Conservation (phyloP, 2,329 filamentous ascomycete species). For the Colletotrichum euphorbiae region DNA sequence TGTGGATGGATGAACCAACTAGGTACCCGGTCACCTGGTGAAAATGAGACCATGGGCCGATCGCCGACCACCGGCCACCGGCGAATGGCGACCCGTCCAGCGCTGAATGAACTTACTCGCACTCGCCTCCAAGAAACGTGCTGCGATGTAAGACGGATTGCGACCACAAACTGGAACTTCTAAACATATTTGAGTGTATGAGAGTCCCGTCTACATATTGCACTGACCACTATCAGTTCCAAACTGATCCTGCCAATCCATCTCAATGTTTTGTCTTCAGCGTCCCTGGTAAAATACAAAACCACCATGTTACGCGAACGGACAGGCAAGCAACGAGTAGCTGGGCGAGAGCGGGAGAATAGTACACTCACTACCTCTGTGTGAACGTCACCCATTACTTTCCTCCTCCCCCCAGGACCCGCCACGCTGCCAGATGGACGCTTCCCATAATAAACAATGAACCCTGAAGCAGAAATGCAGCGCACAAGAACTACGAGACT, state of each 20-base stretch:
- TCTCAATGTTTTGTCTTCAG: slow-evolving; percentile 28
- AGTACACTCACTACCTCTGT: neutral
- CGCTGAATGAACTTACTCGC: slow-evolving; percentile 15
- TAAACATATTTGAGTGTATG: slow-evolving; percentile 28
- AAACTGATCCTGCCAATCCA: slow-evolving; percentile 24
- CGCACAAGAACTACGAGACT: slow-evolving; percentile 37
- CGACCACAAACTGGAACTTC: neutral
- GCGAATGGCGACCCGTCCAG: neutral
- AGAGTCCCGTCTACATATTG: slow-evolving; percentile 33
- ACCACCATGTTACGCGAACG: slow-evolving; percentile 33
- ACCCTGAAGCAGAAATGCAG: slow-evolving; percentile 37
- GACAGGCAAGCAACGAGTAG: slow-evolving; percentile 14
- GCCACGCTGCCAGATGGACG: slow-evolving; percentile 31
- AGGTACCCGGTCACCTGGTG: neutral
- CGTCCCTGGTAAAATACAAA: slow-evolving; percentile 14
- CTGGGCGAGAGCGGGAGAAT: slow-evolving; percentile 2
- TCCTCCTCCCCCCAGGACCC: slow-evolving; percentile 7
- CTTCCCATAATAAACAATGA: slow-evolving; percentile 35
- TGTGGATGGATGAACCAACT: neutral
- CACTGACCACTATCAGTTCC: slow-evolving; percentile 25
- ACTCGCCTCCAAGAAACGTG: neutral
- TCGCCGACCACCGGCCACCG: slow-evolving; percentile 8
- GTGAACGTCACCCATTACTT: slow-evolving; percentile 13
- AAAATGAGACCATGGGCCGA: neutral
- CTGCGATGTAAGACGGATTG: neutral